A percentile compares a stretch with the other conserved stretches of the same genome.
These are phyloP conservation scores for Filosporella fistucella DNA, from an alignment of 495 filamentous ascomycete genomes.

Conservation along the genomic window DNA sequence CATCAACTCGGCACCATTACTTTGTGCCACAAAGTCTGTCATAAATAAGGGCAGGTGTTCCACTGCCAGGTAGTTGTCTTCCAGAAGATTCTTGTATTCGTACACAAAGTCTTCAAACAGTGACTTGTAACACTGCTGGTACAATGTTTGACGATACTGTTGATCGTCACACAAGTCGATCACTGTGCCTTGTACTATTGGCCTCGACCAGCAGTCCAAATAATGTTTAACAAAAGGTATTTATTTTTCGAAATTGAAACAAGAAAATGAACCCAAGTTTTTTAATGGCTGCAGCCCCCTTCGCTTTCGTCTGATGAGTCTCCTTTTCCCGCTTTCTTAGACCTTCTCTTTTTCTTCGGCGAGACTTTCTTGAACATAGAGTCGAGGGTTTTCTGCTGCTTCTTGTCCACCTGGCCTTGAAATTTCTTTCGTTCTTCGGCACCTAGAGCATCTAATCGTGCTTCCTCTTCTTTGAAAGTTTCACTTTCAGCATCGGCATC, in stretches of 20 bases:
- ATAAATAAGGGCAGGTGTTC: no score
- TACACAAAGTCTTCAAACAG: background rate
- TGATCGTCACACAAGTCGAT: no score
- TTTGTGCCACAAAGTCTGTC: no score
- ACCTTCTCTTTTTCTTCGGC: constrained; percentile 49
- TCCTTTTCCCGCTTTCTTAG: constrained; percentile 21
- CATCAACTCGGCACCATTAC: no score
- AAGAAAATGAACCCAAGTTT: background rate
- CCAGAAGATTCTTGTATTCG: no score
- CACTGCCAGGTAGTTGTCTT: no score
- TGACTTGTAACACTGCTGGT: background rate
- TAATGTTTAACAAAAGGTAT: background rate
- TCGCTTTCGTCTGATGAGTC: constrained; percentile 17
- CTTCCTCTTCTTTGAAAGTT: constrained; percentile 62
- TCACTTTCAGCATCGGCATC: constrained; percentile 69
- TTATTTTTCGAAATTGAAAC: background rate
- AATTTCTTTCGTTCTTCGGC: constrained; percentile 65
- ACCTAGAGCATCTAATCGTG: constrained; percentile 62
- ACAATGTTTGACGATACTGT: background rate
- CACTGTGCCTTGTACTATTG: no score
- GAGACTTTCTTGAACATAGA: constrained; percentile 36
- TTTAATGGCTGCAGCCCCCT: constrained; percentile 16
- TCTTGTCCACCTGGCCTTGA: constrained; percentile 71
- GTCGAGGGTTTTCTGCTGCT: constrained; percentile 43
- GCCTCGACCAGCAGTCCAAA: no score